These are phyloP conservation scores for Penicillium subrubescens DNA, from an alignment of 495 filamentous ascomycete species.

Conservation along the genomic window DNA sequence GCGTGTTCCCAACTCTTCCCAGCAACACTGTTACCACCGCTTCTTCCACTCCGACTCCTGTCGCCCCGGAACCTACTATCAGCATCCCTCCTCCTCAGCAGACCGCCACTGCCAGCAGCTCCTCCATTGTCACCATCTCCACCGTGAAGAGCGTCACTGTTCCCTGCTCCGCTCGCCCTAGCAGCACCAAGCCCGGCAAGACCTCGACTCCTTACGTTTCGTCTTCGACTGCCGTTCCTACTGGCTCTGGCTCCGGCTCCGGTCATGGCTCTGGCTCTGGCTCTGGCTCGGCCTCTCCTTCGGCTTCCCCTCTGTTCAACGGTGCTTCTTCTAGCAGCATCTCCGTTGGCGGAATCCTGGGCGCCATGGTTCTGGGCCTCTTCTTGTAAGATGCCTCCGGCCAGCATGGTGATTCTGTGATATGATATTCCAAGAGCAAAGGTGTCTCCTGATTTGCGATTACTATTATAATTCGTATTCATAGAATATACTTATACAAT, in stretches of 20 bases:
- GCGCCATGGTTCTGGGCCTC: background rate
- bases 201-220: background rate
- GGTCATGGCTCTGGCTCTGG: background rate
- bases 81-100: background rate
- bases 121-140: background rate
- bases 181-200: background rate
- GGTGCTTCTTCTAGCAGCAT: background rate
- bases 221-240: background rate
- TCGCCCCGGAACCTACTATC: background rate
- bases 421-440: background rate
- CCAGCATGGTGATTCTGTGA: background rate
- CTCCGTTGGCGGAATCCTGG: background rate
- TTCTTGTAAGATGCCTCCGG: background rate
- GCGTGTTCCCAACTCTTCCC: background rate
- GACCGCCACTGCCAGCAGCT: background rate
- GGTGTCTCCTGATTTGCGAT: background rate
- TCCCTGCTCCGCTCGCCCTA: background rate
- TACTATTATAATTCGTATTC: background rate
- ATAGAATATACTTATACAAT: background rate
- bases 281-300: background rate
- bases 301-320: background rate
- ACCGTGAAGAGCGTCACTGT: background rate
- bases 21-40: background rate
- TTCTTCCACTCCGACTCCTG: background rate
- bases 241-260: background rate